Evolutionary conservation across 2,329 filamentous ascomycete species (phyloP).

Genomic region (Neodidymelliopsis sp.): DNA sequence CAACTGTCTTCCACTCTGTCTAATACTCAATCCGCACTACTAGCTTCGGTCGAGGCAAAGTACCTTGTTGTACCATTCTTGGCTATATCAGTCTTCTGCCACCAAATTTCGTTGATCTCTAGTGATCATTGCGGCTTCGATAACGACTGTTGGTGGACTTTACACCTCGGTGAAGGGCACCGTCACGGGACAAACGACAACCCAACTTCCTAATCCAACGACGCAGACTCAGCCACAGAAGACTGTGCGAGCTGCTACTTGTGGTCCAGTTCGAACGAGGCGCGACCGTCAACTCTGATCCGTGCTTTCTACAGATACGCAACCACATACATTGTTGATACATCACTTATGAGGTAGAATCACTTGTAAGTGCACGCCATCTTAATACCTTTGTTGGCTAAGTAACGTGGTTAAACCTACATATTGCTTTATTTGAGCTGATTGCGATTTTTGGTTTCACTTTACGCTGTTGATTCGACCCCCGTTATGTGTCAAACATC

Average conservation of each 20-base stretch:
- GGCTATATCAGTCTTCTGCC: neutral
- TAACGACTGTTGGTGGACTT: neutral
- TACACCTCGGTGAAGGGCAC: constrained; percentile 11
- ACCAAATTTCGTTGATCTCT: neutral
- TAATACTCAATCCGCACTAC: constrained; percentile 8
- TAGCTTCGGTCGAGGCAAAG: constrained; percentile 3
- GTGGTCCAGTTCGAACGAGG: neutral
- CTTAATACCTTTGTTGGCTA: no score
- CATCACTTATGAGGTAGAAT: constrained; percentile 6
- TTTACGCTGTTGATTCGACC: no score
- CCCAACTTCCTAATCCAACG: neutral
- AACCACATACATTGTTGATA: neutral
- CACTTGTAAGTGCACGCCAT: constrained; percentile 1
- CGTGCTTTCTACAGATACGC: neutral
- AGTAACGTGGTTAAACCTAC: no score
- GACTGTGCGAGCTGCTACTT: neutral
- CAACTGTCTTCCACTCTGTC: constrained; percentile 10
- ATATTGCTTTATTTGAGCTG: no score
- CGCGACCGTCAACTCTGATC: neutral
- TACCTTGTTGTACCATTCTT: neutral
- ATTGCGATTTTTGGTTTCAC: no score
- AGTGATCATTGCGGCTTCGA: neutral
- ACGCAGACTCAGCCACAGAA: neutral
- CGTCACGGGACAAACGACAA: constrained; percentile 10
- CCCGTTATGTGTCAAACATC: no score